Evolutionary conservation across 352 stramenopile genomes (phyloP), one percentile per base, ranked within the genome.

Genomic region (Phytophthora constricta): DNA sequence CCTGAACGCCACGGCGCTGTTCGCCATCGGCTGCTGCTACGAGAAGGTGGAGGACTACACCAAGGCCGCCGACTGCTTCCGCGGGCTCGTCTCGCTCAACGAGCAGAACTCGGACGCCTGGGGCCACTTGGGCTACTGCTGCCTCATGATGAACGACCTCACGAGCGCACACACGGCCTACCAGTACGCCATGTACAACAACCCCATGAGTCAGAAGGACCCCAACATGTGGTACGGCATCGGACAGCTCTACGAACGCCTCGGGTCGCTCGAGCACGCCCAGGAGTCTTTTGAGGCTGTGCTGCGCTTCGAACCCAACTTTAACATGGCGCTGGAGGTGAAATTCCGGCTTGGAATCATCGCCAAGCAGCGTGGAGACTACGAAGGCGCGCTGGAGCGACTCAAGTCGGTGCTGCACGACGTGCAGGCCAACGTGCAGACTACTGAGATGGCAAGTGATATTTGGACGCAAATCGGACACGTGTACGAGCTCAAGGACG

Each of bases 171-270:
- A 95, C 73, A 93, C 87, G 60, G 87, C 87, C 28, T 95, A 95
- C 68, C 87, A 95, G 70, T 93, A 95, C 68, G 87, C 87, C 52
- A 93, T 95, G 85, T 95, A 93, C 78, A 92, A 95, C 79, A 95
- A 93, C 70, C 87, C 87, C 7, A 91, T 89, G 79, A 93, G 85
- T 41, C 85, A 95, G 70, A 91, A 92, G 64, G 87, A 95, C 58
- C 85, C 87, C 19, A 93, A 88, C 67, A 89, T 95, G 78, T 95
- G 87, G 87, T 95, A 93, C 72, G 87, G 87, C 62, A 95, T 95
- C 48, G 87, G 87, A 9, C 85, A 93, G 73, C 80, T 95, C 51
- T 95, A 95, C 65, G 87, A 95, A 61, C 87, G 87, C 33, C 82
- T 92, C 10, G 87, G 87, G 1, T 93, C 87, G 49, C 70, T 95